Evolutionary conservation across 192 early-diverging fungal genomes (phyloP).

Genomic region (Chytriomyces sp.): DNA sequence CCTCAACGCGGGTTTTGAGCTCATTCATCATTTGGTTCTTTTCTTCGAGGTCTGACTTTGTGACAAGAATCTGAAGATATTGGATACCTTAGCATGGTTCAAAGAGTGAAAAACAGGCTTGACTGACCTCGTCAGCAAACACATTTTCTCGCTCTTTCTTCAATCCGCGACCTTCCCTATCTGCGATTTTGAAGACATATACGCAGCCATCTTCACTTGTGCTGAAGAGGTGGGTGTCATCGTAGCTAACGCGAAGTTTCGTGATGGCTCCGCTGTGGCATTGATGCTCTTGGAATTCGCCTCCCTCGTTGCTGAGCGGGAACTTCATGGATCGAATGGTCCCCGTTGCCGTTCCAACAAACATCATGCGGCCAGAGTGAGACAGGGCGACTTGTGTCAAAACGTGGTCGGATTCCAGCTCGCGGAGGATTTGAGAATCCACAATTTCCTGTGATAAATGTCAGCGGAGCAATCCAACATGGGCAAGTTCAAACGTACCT

Average conservation of each 20-base stretch:
- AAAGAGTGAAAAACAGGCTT: background rate
- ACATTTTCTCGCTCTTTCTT: conserved; percentile 57
- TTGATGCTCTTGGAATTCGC: conserved; percentile 64
- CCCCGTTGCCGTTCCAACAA: conserved; percentile 57
- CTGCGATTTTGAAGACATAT: conserved; percentile 60
- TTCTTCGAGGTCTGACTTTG: conserved; percentile 65
- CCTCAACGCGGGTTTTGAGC: conserved; percentile 61
- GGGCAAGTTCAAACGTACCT: conserved; percentile 33
- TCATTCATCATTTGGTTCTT: conserved; percentile 60
- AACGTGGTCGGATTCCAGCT: conserved; percentile 54
- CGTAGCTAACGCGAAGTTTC: conserved; percentile 56
- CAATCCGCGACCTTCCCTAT: conserved; percentile 53
- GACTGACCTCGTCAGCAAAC: conserved; percentile 59
- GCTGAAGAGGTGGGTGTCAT: conserved; percentile 64
- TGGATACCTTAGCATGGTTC: background rate
- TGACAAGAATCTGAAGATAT: conserved; percentile 56
- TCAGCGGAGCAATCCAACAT: background rate
- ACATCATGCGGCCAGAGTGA: conserved; percentile 66
- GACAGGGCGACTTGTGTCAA: conserved; percentile 59
- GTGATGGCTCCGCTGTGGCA: conserved; percentile 57
- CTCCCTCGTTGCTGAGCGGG: conserved; percentile 48
- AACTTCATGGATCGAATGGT: conserved; percentile 61
- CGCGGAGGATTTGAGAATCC: conserved; percentile 59
- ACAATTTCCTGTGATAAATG: conserved; percentile 52
- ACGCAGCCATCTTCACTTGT: conserved; percentile 58